A percentile compares a stretch with the other conserved stretches of the same genome.
Evolutionary conservation across 1,284 basidiomycete species (phyloP).

Genomic region (Dichomitus squalens): DNA sequence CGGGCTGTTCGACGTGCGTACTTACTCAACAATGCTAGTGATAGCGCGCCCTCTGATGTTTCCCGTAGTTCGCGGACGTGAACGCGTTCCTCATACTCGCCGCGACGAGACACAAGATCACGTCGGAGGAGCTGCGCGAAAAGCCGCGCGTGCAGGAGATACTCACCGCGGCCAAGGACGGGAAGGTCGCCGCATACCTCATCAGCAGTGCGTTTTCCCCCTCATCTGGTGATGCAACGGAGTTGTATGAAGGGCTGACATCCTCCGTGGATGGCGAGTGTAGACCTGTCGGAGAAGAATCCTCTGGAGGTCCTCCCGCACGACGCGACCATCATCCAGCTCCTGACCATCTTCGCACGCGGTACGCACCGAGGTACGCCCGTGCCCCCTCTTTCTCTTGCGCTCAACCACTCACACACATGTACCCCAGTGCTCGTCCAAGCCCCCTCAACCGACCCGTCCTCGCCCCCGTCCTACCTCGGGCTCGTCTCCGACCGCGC

Average conservation of each 20-base stretch:
- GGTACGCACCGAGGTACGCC: constrained; percentile 68
- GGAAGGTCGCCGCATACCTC: constrained; percentile 68
- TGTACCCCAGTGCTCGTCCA: constrained; percentile 49
- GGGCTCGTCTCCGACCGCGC: constrained; percentile 74
- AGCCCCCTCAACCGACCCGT: constrained; percentile 35
- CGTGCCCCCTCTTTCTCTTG: neutral
- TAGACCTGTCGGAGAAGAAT: constrained; percentile 83
- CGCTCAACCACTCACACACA: neutral
- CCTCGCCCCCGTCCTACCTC: constrained; percentile 37
- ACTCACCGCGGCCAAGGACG: constrained; percentile 69
- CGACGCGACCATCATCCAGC: constrained; percentile 61
- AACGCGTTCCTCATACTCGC: constrained; percentile 81
- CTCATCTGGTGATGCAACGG: no score
- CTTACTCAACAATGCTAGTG: neutral
- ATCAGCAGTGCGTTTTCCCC: constrained; percentile 65
- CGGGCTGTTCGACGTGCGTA: constrained; percentile 75
- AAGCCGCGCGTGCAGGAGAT: constrained; percentile 66
- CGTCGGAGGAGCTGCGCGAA: constrained; percentile 56
- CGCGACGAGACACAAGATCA: constrained; percentile 70
- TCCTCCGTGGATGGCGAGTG: neutral
- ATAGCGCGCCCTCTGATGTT: neutral
- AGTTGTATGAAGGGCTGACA: neutral
- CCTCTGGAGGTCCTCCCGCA: constrained; percentile 64
- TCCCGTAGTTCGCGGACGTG: constrained; percentile 72
- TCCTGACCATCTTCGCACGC: constrained; percentile 65